Conservation (phyloP, 768 basidiomycete species). For the Daedaleopsis sinensis region DNA sequence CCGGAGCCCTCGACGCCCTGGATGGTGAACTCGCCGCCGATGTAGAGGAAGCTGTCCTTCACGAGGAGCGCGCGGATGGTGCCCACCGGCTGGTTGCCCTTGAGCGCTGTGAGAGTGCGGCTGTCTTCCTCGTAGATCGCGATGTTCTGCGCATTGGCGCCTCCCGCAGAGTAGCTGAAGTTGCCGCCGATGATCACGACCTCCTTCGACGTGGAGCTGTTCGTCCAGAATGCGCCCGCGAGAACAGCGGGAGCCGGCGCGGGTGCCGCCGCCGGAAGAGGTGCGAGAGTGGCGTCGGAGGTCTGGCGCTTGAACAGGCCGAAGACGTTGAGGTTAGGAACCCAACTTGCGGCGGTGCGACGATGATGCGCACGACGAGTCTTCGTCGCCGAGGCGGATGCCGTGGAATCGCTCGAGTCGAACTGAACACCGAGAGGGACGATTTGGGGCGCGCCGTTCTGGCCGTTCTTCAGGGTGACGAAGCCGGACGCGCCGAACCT, state of each 20-base stretch:
- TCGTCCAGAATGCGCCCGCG: constrained; percentile 89
- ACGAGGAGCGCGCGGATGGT: constrained; percentile 79
- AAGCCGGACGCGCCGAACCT: constrained; percentile 79
- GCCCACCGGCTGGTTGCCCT: constrained; percentile 69
- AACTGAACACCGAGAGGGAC: constrained; percentile 65
- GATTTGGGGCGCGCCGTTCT: constrained; percentile 54
- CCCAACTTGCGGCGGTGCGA: constrained; percentile 47
- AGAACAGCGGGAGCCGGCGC: constrained; percentile 80
- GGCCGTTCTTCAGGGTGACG: constrained; percentile 73
- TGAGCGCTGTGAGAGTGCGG: constrained; percentile 52
- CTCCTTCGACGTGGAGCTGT: constrained; percentile 64
- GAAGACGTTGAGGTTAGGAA: constrained; percentile 44
- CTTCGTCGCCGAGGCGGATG: constrained; percentile 30
- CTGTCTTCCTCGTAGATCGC: constrained; percentile 70
- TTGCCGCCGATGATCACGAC: constrained; percentile 88
- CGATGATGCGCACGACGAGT: constrained; percentile 43
- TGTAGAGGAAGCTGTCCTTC: constrained; percentile 65
- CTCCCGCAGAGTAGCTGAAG: constrained; percentile 62
- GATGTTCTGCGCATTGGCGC: constrained; percentile 52
- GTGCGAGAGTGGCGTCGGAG: constrained; percentile 40
- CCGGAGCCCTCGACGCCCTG: constrained; percentile 60
- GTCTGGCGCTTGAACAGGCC: constrained; percentile 58
- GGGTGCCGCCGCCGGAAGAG: constrained; percentile 58
- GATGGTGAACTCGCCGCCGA: constrained; percentile 85
- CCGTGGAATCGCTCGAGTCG: constrained; percentile 30